Conservation (phyloP, 768 basidiomycete species). For the Crassisporium funariophilum region DNA sequence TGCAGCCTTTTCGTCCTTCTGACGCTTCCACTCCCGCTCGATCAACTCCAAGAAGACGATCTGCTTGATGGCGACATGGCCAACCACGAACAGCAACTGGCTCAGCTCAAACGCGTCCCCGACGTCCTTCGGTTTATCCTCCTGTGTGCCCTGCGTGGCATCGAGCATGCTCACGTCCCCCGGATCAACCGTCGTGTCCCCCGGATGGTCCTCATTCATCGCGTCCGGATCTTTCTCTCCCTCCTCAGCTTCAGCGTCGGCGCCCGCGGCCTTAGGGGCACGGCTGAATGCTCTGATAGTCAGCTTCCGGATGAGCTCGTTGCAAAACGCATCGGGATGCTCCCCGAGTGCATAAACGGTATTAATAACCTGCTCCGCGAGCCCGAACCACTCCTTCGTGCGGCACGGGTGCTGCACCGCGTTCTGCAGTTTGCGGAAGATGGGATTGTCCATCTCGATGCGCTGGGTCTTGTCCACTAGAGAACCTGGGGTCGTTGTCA, state of each 20-base stretch:
- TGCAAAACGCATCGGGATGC: constrained; percentile 86
- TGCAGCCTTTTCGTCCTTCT: constrained; percentile 86
- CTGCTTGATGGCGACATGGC: constrained; percentile 97
- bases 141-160: constrained; percentile 27
- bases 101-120: constrained; percentile 88
- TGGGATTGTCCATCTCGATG: constrained; percentile 81
- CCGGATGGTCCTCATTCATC: constrained; percentile 57
- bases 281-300: constrained; percentile 68
- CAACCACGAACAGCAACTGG: constrained; percentile 94
- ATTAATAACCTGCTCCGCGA: constrained; percentile 97
- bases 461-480: constrained; percentile 84
- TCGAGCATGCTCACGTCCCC: constrained; percentile 29
- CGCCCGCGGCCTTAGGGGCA: constrained; percentile 24
- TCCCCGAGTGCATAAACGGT: constrained; percentile 94
- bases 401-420: constrained; percentile 79
- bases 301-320: constrained; percentile 80
- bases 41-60: constrained; percentile 95
- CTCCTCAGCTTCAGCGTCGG: constrained; percentile 14
- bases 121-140: constrained; percentile 47
- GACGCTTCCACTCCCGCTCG: constrained; percentile 94
- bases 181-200: constrained; percentile 30
- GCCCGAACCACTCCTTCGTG: constrained; percentile 93
- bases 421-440: constrained; percentile 83
- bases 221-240: constrained; percentile 34
- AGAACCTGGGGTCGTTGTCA: constrained; percentile 74